Evolutionary conservation across 257 asterid species (phyloP), one percentile per base, ranked within the genome.

Genomic region (Solanum piurae): DNA sequence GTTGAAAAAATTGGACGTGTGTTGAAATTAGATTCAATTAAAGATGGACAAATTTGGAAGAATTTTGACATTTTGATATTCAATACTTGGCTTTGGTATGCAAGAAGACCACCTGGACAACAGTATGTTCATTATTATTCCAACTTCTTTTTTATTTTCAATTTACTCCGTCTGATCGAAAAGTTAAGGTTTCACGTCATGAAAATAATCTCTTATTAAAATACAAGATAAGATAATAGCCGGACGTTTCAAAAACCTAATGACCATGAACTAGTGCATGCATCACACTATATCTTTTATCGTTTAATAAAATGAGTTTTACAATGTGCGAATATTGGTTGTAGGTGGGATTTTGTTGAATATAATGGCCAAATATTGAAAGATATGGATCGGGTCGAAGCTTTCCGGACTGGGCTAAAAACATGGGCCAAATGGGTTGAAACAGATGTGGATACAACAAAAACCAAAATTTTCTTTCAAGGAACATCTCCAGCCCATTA

Each of bases 361-460:
- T 84, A 77, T 25, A 91, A 49, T 55, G 91, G 92, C 37, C 89
- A 88, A 80, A 89, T 89, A 88, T 64, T 68, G 84, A 95, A 94
- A 88, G 98, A 95, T 88, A 95, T 94, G 94, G 93, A 95, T 58
- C 93, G 97, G 2, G 92, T 94, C 92, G 90, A 18, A 5, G 98
- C 98, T 40, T 95, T 92, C 62, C 90, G 86, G 9, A 88, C 38
- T 60, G 97, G 88, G 23, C 86, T 94, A 25, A 86, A 33, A 3
- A 93, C 97, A 6, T 95, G 97, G 98, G 92, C 92, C 29, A 92
- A 89, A 37, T 95, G 98, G 98, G 91, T 92, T 1, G 90, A 91
- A 18, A 58, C 93, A 5, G 64, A 73, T 75, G 89, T 95, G 18
- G 75, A 91, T 87, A 83, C 90, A 36, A 84, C 69, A 7, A 94